Percentiles rank a stretch among this genome's conserved stretches.
Conservation (phyloP, 371 early-diverging fungal genomes). For the Sporodiniella umbellata region DNA sequence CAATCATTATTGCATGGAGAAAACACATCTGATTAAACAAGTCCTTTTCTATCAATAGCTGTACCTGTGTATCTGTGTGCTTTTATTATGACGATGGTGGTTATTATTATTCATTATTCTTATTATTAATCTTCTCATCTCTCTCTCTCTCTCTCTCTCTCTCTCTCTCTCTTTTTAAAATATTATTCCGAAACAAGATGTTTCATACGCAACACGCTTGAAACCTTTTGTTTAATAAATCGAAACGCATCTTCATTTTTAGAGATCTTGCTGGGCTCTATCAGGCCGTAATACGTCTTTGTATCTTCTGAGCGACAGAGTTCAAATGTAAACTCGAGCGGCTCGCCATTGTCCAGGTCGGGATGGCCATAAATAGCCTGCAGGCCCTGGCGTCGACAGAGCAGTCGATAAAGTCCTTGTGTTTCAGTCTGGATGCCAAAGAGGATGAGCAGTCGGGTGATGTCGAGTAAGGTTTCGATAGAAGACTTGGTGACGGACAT, state of each 20-base stretch:
- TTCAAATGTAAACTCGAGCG: constrained; percentile 81
- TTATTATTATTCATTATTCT: too few species aligned
- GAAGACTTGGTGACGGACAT: too few species aligned
- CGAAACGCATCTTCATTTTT: constrained; percentile 86
- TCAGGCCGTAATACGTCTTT: too few species aligned
- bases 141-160: too few species aligned
- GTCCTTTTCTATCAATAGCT: too few species aligned
- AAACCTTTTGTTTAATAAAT: constrained; percentile 73
- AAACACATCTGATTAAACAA: too few species aligned
- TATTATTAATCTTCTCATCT: too few species aligned
- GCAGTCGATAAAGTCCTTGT: constrained; percentile 66
- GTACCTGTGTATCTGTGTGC: too few species aligned
- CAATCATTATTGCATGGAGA: constrained; percentile 33
- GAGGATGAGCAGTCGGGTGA: constrained; percentile 56
- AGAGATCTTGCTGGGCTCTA: too few species aligned
- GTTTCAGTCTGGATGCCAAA: constrained; percentile 71
- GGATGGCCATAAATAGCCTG: constrained; percentile 90
- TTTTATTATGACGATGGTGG: too few species aligned
- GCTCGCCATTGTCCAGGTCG: constrained; percentile 74
- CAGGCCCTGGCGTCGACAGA: constrained; percentile 54
- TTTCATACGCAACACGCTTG: constrained; percentile 51
- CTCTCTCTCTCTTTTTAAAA: background rate
- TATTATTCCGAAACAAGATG: background rate
- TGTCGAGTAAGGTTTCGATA: constrained; percentile 62
- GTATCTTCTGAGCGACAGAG: constrained; percentile 88